A percentile compares a stretch with the other conserved stretches of the same genome.
These are phyloP conservation scores for Candida methanosorbosa DNA, from an alignment of 805 yeast species.

Conservation along the genomic window DNA sequence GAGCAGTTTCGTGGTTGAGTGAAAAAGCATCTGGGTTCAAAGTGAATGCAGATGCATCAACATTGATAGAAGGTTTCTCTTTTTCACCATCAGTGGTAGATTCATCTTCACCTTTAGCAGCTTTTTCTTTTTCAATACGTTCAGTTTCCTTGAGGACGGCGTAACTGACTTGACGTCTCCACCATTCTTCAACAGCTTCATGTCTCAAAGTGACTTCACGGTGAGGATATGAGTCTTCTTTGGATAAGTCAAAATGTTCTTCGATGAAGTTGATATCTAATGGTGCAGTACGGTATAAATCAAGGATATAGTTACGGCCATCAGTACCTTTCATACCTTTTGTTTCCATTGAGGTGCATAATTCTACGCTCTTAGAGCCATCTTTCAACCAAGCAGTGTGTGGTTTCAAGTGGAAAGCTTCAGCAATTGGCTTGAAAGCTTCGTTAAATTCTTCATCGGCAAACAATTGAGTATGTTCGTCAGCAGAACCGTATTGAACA, in stretches of 20 bases:
- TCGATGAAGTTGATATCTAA: constrained; percentile 73
- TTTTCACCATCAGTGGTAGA: constrained; percentile 26
- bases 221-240: constrained; percentile 68
- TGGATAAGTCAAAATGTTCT: constrained; percentile 33
- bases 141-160: constrained; percentile 43
- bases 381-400: constrained; percentile 48
- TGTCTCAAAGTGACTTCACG: constrained; percentile 69
- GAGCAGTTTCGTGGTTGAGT: constrained; percentile 29
- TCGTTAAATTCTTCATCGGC: constrained; percentile 45
- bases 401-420: constrained; percentile 68
- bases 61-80: constrained; percentile 38
- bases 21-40: constrained; percentile 77
- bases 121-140: constrained; percentile 20
- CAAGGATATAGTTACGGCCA: constrained; percentile 76
- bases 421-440: constrained; percentile 53
- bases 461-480: constrained; percentile 42
- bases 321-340: constrained; percentile 86
- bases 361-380: constrained; percentile 33
- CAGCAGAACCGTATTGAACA: constrained; percentile 72
- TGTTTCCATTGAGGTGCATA: constrained; percentile 66
- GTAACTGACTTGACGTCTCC: constrained; percentile 56
- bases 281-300: constrained; percentile 78
- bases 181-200: constrained; percentile 90
- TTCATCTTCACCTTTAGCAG: constrained; percentile 20
- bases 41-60: constrained; percentile 44